Base-by-base conservation (phyloP, 768 basidiomycete species). In the Leucosporidium creatinivorum region DNA sequence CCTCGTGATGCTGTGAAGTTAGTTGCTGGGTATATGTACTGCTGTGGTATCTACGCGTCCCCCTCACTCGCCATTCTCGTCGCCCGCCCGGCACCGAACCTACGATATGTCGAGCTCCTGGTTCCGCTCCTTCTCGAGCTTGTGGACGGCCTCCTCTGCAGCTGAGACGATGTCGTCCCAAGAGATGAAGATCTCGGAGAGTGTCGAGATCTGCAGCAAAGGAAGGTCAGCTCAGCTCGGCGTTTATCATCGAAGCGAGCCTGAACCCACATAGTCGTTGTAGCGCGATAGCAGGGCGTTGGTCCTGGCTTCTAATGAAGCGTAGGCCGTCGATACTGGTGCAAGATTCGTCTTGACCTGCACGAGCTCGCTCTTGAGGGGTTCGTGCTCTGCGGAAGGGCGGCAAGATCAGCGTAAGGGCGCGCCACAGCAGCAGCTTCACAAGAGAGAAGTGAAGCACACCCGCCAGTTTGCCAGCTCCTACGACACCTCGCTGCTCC, bases 111-210 rank as follows among this genome's bases (percentile, higher is more conserved):
- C 65, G 13, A 48, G 57, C 17, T 28, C 25, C 25, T 30, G 3
- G 30, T 36, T n/a, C 17, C 36, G 39, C 61, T 73, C 36, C 49
- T 58, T 66, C 56, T 74, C 71, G 21, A 74, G 58, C 25, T 47
- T 36, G 2, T 65, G 44, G 21, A 75, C 58, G 21, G 56, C 44
- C 30, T 61, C 62, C 30, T 74, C 73, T 1, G 67, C 73, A 21
- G 69, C 61, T 1, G 57, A 28, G 21, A 75, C 30, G 17, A 69
- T 30, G 10, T 71, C 71, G 61, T 74, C 67, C 73, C 71, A 73
- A 39, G 61, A 50, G 31, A 74, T 61, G 58, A 75, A 74, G 15
- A 75, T 51, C 49, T 73, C 69, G 1, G 73, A 74, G 12, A 74
- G 60, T 36, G 71, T 68, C 4, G 63, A 44, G 58, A 74, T 72